Percentiles rank a stretch among this genome's conserved stretches.
Evolutionary conservation across 805 yeast genomes (phyloP).

Genomic region (Candida ipomoeae): DNA sequence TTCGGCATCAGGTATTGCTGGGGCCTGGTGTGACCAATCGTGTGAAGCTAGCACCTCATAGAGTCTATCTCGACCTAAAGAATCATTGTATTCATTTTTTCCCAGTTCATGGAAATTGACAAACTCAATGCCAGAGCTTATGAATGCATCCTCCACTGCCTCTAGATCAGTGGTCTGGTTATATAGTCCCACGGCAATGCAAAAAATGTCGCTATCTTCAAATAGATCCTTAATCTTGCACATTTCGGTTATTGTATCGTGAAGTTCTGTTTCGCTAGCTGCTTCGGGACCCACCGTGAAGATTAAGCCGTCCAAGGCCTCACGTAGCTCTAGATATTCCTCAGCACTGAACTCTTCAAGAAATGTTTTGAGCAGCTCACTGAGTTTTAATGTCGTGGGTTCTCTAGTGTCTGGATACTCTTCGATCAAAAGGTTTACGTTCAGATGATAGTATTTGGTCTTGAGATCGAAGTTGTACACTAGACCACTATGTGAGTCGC

Average conservation of each 20-base stretch:
- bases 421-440: conserved; percentile 32
- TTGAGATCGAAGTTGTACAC: conserved; percentile 23
- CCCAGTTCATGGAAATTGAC: conserved; percentile 31
- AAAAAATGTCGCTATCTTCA: conserved; percentile 26
- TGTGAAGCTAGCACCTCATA: conserved; percentile 46
- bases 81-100: conserved; percentile 41
- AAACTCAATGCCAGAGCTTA: conserved; percentile 41
- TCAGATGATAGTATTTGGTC: conserved; percentile 31
- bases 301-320: conserved; percentile 43
- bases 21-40: conserved; percentile 39
- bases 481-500: conserved; percentile 30
- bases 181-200: conserved; percentile 31
- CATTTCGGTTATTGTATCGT: not conserved
- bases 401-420: conserved; percentile 30
- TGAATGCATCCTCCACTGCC: conserved; percentile 37
- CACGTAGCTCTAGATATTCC: conserved; percentile 42
- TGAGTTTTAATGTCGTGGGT: conserved; percentile 5
- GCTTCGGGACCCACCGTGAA: conserved; percentile 33
- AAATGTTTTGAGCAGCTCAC: conserved; percentile 30
- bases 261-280: conserved; percentile 15
- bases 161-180: conserved; percentile 6
- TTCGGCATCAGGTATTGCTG: conserved; percentile 5
- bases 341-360: conserved; percentile 31
- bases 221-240: conserved; percentile 8
- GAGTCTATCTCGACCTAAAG: conserved; percentile 39